These are phyloP conservation scores for Trametes sp. DNA, from an alignment of 1,284 basidiomycete genomes.

Conservation along the genomic window DNA sequence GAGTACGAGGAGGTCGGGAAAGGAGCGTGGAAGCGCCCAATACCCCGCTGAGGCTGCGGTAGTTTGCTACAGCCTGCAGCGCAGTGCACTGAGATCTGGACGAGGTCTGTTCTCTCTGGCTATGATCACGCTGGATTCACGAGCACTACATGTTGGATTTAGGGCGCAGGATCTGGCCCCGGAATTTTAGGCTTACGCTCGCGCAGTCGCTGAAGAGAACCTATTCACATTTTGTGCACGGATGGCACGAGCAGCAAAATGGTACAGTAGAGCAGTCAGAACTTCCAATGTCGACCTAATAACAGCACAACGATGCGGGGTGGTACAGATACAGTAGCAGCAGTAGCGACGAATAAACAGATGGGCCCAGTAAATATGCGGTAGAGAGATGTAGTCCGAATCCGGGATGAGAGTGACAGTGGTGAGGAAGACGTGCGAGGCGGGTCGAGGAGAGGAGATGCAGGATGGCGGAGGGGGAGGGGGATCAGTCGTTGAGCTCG, in stretches of 20 bases:
- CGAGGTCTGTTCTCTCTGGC: no score
- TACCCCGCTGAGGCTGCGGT: no score
- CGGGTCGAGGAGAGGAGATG: not conserved
- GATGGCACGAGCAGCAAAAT: not conserved
- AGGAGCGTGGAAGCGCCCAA: not conserved
- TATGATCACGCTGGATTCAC: no score
- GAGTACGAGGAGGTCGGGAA: not conserved
- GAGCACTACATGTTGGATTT: no score
- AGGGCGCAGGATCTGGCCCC: no score
- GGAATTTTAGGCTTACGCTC: no score
- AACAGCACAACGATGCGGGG: conserved; percentile 32
- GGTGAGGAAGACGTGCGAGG: not conserved
- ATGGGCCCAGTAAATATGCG: conserved; percentile 12
- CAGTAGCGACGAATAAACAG: conserved; percentile 31
- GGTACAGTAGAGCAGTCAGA: conserved; percentile 9
- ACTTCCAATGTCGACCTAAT: conserved; percentile 15
- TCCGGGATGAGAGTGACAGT: not conserved
- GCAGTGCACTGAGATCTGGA: no score
- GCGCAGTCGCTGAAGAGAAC: no score
- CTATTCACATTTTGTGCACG: conserved; percentile 12
- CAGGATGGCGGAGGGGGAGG: not conserved
- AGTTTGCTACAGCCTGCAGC: no score
- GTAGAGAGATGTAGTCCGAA: conserved; percentile 6
- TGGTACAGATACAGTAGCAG: conserved; percentile 31
- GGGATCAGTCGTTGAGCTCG: conserved; percentile 61